phyloP scores from a whole-genome alignment of 139 green algal species.

The Coelastrella sp. region DNA sequence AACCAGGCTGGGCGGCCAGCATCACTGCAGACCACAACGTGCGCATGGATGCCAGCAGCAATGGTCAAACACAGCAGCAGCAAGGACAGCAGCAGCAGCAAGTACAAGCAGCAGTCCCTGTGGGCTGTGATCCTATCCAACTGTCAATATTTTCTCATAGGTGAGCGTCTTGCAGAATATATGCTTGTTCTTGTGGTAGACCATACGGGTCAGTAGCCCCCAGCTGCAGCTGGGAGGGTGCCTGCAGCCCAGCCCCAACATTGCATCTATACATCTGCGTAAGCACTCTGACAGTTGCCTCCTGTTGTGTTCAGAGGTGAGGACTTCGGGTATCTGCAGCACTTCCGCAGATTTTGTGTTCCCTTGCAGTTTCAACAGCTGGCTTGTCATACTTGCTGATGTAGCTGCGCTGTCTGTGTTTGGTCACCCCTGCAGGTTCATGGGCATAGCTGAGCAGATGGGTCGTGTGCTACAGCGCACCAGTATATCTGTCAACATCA shows the following conservation, averaged over 20 bases:
- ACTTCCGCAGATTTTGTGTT: too few species aligned
- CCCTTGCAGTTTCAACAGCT: too few species aligned
- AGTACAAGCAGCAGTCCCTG: background rate
- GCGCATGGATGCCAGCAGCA: conserved; percentile 71
- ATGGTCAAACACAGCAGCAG: background rate
- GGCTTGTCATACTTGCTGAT: too few species aligned
- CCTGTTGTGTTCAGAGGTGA: too few species aligned
- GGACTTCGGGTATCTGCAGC: too few species aligned
- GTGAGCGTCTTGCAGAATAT: background rate
- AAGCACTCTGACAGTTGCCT: too few species aligned
- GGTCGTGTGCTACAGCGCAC: conserved; percentile 95
- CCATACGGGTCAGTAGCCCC: background rate
- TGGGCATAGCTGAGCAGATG: conserved; percentile 99
- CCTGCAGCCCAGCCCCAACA: too few species aligned
- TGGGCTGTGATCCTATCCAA: conserved; percentile 89
- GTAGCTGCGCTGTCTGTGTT: too few species aligned
- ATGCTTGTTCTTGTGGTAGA: background rate
- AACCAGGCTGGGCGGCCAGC: conserved; percentile 86
- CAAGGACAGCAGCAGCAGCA: background rate
- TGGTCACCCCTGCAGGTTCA: conserved; percentile 80
- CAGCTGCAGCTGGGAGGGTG: background rate
- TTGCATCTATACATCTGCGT: too few species aligned
- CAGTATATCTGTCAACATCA: conserved; percentile 97
- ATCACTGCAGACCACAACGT: conserved; percentile 87
- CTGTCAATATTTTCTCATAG: conserved; percentile 97